Evolutionary conservation across 768 basidiomycete genomes (phyloP), one percentile per base, ranked within the genome.

Genomic region (Hygrocybe coccinea): DNA sequence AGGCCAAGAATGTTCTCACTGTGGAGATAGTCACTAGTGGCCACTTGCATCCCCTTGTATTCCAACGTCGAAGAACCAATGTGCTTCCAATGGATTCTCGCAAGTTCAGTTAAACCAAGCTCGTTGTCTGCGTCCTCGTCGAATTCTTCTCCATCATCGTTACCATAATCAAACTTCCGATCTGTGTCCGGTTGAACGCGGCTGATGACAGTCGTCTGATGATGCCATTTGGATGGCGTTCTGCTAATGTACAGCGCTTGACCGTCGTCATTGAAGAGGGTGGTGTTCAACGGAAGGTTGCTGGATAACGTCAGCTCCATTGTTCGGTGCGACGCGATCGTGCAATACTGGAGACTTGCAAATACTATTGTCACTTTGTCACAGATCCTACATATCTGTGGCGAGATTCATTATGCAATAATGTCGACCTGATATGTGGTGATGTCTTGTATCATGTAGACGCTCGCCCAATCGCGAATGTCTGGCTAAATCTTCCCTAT

Each of bases 261-360:
- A 15, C 52, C 52, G 9, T 53, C 22, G 14, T 19, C 39, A 15
- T 53, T 24, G 22, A 38, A n/a, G 24, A 53, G 39, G 39, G 24
- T 38, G 39, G 41, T 44, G 52, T 53, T 53, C 12, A 53, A 14
- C n/a, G 52, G 52, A 14, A 25, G 24, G 43, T 44, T 45, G 5
- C 25, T 24, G 12, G 52, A 53, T 44, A 53, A 24, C 3, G 17
- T 53, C 29, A 53, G 39, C 10, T 38, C 29, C 52, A 53, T 53
- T 19, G 17, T 50, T 17, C 5, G 24, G 24, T 3, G 46, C 29
- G 29, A 29, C 29, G 29, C 8, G 29, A 8, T 29, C 29, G 29
- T 29, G 3, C 8, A 29, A 8, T 29, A 29, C 4, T 29, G 29
- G 3, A 8, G 29, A 29, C 29, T 29, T 29, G 29, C 8, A 29